These are phyloP conservation scores for Sporothrix protearum DNA, from an alignment of 2,329 filamentous ascomycete genomes.

Conservation along the genomic window DNA sequence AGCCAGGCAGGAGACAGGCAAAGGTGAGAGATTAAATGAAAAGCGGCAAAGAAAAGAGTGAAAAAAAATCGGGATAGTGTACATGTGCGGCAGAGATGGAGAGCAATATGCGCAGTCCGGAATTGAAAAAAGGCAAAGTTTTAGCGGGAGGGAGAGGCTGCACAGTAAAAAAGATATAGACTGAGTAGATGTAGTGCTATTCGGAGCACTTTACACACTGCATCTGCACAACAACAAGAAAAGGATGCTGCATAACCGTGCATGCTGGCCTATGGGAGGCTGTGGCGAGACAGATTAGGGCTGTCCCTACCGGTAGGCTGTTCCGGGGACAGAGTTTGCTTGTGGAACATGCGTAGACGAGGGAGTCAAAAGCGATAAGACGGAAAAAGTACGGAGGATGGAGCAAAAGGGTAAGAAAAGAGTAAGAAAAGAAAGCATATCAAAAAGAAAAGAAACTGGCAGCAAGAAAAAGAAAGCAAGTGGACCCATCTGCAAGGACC, in stretches of 20 bases:
- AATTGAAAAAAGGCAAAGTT: neutral
- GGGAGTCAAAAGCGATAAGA: neutral
- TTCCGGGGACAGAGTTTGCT: neutral
- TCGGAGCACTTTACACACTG: neutral
- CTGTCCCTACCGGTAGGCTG: constrained; percentile 3
- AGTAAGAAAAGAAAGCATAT: neutral
- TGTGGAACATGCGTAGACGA: neutral
- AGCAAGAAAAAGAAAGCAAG: neutral
- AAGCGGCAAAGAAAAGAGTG: neutral
- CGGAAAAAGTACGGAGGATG: neutral
- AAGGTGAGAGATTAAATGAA: neutral
- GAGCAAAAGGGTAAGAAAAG: neutral
- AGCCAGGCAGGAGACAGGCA: neutral
- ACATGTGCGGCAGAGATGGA: neutral
- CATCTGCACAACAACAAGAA: neutral
- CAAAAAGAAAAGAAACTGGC: neutral
- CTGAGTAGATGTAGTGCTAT: neutral
- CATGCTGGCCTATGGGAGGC: neutral
- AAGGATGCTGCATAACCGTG: neutral
- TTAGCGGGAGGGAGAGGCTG: neutral
- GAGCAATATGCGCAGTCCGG: constrained; percentile 8
- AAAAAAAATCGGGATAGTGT: neutral
- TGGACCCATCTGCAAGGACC: neutral
- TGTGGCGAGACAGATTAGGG: neutral
- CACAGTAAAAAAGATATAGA: neutral